Conservation (phyloP, 441 rosid species). For the Populus tomentosa region DNA sequence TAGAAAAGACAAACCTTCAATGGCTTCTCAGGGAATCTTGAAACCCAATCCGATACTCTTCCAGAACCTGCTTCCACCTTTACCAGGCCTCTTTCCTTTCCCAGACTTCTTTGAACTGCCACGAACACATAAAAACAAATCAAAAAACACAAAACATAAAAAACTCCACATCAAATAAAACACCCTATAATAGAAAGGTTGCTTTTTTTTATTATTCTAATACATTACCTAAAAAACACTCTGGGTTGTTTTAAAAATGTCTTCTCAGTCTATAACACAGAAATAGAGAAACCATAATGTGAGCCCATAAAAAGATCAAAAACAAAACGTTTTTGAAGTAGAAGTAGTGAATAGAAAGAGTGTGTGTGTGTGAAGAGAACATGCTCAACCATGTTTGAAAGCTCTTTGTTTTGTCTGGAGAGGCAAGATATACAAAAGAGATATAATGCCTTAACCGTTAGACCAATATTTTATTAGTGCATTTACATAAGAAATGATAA, state of each 20-base stretch:
- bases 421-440: not conserved
- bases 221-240: slow-evolving; percentile 50
- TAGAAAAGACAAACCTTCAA: slow-evolving; percentile 43
- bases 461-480: no score
- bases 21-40: slow-evolving; percentile 81
- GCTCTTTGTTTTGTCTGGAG: not conserved
- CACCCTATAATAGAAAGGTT: not conserved
- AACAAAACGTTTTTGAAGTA: not conserved
- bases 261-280: slow-evolving; percentile 47
- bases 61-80: no score
- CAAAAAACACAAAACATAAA: not conserved
- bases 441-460: no score
- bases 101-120: slow-evolving; percentile 61
- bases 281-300: not conserved
- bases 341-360: not conserved
- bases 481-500: no score
- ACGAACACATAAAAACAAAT: not conserved
- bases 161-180: not conserved
- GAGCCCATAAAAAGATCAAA: not conserved
- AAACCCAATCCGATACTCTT: slow-evolving; percentile 76
- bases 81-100: slow-evolving; percentile 34
- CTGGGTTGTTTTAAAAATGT: slow-evolving; percentile 69
- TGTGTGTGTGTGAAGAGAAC: not conserved
- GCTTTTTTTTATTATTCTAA: no score
- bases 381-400: slow-evolving; percentile 20